Evolutionary conservation across 148 eudicot species (phyloP).

Genomic region (Oxyria digyna): DNA sequence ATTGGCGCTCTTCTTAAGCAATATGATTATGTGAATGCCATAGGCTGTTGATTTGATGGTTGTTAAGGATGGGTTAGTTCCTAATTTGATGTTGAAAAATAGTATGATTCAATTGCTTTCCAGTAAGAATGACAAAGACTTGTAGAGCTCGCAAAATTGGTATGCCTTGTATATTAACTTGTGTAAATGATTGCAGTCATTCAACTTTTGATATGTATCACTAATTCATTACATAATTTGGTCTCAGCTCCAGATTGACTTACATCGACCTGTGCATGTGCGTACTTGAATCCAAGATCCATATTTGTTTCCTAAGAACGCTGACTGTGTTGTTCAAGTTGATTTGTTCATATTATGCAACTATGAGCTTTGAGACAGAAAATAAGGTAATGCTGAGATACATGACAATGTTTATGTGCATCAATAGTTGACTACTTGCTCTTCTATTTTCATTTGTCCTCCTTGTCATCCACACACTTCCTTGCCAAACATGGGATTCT

Average conservation of each 20-base stretch:
- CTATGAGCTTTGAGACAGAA: slow-evolving; percentile 70
- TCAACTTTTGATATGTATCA: slow-evolving; percentile 17
- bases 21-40: slow-evolving; percentile 48
- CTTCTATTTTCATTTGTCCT: slow-evolving; percentile 9
- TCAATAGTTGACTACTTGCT: background rate
- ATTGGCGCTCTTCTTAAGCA: slow-evolving; percentile 54
- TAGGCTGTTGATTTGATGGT: slow-evolving; percentile 63
- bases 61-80: slow-evolving; percentile 43
- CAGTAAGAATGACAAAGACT: slow-evolving; percentile 50
- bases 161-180: slow-evolving; percentile 14
- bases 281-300: slow-evolving; percentile 90
- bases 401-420: background rate
- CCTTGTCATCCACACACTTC: slow-evolving; percentile 18
- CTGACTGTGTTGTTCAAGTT: slow-evolving; percentile 70
- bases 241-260: slow-evolving; percentile 56
- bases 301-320: slow-evolving; percentile 70
- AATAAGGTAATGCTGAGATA: slow-evolving; percentile 35
- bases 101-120: slow-evolving; percentile 62
- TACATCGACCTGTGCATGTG: slow-evolving; percentile 88
- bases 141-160: slow-evolving; percentile 37
- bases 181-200: slow-evolving; percentile 4
- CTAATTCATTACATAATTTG: slow-evolving; percentile 16
- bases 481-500: slow-evolving; percentile 18
- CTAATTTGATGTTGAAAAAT: slow-evolving; percentile 55
- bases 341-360: slow-evolving; percentile 79